Conservation (phyloP, 768 basidiomycete genomes). For the Hygrophoropsis aurantiaca region DNA sequence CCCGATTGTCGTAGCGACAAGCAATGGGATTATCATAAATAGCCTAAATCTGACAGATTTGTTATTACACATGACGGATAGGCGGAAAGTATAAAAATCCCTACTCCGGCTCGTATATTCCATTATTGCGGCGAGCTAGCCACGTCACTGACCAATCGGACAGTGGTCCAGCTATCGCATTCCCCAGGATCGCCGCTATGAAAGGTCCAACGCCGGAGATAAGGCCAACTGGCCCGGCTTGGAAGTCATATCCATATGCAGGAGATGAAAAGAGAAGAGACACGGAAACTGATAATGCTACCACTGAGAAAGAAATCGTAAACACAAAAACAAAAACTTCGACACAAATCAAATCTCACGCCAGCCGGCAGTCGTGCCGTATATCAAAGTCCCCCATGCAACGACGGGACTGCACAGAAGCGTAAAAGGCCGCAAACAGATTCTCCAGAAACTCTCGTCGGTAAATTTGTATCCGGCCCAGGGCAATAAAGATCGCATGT, state of each 20-base stretch:
- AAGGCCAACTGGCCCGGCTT: conserved; percentile 12
- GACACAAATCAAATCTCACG: background rate
- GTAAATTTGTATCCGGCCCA: conserved; percentile 2
- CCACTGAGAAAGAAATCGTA: conserved; percentile 1
- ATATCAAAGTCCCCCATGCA: conserved; percentile 9
- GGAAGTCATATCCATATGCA: conserved; percentile 11
- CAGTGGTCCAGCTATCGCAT: conserved; percentile 36
- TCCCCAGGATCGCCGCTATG: conserved; percentile 30
- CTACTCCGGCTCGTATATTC: conserved; percentile 48
- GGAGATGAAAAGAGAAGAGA: conserved; percentile 16
- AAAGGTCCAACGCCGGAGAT: conserved; percentile 15
- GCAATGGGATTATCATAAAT: conserved; percentile 4
- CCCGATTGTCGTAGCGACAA: conserved; percentile 6
- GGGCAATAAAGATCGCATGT: background rate
- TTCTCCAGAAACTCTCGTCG: conserved; percentile 5
- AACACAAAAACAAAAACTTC: background rate
- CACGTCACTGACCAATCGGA: conserved; percentile 44
- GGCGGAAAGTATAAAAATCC: conserved; percentile 36
- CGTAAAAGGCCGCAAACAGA: conserved; percentile 5
- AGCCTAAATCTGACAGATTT: conserved; percentile 4
- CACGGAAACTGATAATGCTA: conserved; percentile 11
- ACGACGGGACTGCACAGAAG: conserved; percentile 9
- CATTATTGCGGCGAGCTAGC: conserved; percentile 43
- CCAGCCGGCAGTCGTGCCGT: conserved; percentile 12
- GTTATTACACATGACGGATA: conserved; percentile 37